Evolutionary conservation across 768 basidiomycete genomes (phyloP), one percentile per base, ranked within the genome.

Genomic region (Serendipita sp.): DNA sequence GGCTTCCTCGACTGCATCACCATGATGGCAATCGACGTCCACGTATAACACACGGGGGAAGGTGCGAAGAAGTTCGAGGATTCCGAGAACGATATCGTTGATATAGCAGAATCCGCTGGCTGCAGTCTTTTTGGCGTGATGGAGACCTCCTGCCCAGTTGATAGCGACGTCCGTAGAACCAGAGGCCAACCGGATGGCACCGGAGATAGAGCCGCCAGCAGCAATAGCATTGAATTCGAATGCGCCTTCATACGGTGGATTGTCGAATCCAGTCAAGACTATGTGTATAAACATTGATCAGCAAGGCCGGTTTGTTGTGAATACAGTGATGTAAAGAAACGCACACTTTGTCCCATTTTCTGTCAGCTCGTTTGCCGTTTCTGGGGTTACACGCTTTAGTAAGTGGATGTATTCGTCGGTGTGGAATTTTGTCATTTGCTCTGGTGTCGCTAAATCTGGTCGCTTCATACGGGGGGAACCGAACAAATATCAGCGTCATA

Each of bases 81-180:
- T 95, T 45, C 84, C 87, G 26, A 98, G 84, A 0, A 96, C 93
- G 71, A 97, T 99, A 72, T 94, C 90, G 72, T 99, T 99, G 74
- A 98, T 86, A 77, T 98, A 99, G 78, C 96, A 99, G 74, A 99
- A 99, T 14, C 96, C 96, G 4, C 88, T 90, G 0, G 95, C 96
- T 75, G 97, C 96, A 62, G 89, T 82, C 72, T 97, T 98, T 76
- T 99, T 99, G n/a, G 96, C 96, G 72, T 99, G 96, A 74, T 99
- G 96, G 2, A 99, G 79, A 1, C 96, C 96, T 7, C 96, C 96
- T 0, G 96, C 92, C 96, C 94, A 97, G 74, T 97, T 96, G 65
- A 97, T 90, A 0, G 86, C 85, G 51, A 88, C 82, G 67, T 89
- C 86, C 2, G 92, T 79, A 0, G 86, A 78, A 1, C 93, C 93